Evolutionary conservation across 1,284 basidiomycete genomes (phyloP), one percentile per base, ranked within the genome.

Genomic region (Hemileia vastatrix): DNA sequence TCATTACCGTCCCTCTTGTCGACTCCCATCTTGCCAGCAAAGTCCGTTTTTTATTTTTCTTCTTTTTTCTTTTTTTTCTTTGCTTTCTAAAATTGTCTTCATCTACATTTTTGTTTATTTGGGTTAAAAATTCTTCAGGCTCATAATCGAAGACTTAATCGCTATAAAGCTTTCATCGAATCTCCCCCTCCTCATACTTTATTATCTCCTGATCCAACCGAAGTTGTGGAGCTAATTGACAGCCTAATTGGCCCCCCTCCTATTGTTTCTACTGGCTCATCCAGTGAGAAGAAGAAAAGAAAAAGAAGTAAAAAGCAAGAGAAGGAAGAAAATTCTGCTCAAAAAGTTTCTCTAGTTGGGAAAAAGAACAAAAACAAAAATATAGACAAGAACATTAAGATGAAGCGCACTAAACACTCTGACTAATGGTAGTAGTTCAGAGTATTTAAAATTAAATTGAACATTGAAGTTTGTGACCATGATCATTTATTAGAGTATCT

Each of bases 181-280:
- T n/a, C 52, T 33, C 58, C 58, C 45, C 58, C 58, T 23, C 58
- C 50, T 60, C 58, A 60, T 27, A 60, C 58, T 27, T 52, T 51
- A 47, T 51, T 60, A 15, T 60, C 58, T 18, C 58, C 58, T n/a
- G 58, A 60, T 23, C 49, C 58, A 27, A 18, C 50, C 9, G 58
- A 60, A 19, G 58, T 60, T 2, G 19, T 60, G n/a, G 58, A 60
- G 31, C 23, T 60, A 27, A 33, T 60, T 60, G 58, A 60, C 43
- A 43, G 36, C 15, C 36, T 54, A 13, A 53, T 52, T 4, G 58
- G 58, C 19, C 58, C 58, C 18, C 58, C 58, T 13, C 58, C 58
- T 11, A 27, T 60, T 6, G 27, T 60, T 23, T 36, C 33, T 27
- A n/a, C 58, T 44, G 58, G 58, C 19, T 54, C 50, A 6, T 24